Evolutionary conservation across 1,284 basidiomycete genomes (phyloP), one percentile per base, ranked within the genome.

Genomic region (Phaffia rhodozyma): DNA sequence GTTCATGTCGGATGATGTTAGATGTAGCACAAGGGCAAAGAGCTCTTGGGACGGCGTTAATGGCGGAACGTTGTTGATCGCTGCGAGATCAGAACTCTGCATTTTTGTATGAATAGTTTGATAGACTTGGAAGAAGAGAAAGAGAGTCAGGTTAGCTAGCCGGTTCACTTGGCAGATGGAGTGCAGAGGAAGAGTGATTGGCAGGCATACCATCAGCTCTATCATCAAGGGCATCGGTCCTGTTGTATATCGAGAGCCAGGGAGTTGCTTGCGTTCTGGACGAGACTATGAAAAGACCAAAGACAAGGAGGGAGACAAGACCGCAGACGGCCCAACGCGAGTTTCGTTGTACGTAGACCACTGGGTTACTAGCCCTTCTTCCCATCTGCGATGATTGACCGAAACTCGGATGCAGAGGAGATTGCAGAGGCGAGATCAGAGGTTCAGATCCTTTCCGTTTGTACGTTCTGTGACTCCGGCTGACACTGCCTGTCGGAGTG

Each of bases 1-100:
- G 73, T 89, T 88, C 72, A 85, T 82, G 0, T 84, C 81, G 27
- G 86, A 78, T 60, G 83, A 83, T 0, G 84, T 82, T 52, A 89
- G 77, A 75, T 88, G 88, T 66, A 81, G 81, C 2, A 85, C 81
- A 52, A 89, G 76, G 4, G 86, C 86, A 0, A 85, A 86, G 21
- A 89, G 81, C 71, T 89, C 86, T 70, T 88, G 80, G 0, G 74
- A 72, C 0, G 77, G 71, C 47, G 79, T 77, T 13, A 68, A 21
- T 6, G 56, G 56, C 9, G 34, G 50, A 53, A 53, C 38, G 49
- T 38, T 29, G 16, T 49, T n/a, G 5, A 25, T 21, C 16, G 49
- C 32, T 25, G 50, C 13, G 18, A 34, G 30, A 18, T 34, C 3
- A 13, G 52, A 43, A 38, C 27, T 27, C 21, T 23, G 38, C 23